Evolutionary conservation across 495 filamentous ascomycete species (phyloP).

Genomic region (Aspergillus baeticus): DNA sequence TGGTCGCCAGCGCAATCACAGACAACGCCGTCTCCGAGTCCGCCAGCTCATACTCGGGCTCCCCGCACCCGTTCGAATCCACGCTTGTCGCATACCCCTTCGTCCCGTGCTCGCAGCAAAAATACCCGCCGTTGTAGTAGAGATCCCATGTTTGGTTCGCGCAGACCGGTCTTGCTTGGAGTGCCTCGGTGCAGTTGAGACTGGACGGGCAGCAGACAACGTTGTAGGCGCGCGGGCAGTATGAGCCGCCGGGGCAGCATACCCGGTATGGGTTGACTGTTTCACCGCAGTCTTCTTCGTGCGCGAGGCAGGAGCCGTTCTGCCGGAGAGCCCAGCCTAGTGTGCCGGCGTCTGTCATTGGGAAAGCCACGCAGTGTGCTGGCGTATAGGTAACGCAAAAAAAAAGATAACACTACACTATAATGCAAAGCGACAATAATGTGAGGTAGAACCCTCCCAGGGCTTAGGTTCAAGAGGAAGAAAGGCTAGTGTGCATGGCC

Average conservation of each 20-base stretch:
- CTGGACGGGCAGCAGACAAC: conserved; percentile 7
- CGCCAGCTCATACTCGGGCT: conserved; percentile 1
- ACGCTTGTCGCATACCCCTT: background rate
- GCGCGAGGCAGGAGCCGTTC: conserved; percentile 8
- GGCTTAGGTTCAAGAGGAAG: too few relatives aligned
- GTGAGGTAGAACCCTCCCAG: too few relatives aligned
- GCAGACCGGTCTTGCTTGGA: conserved; percentile 1
- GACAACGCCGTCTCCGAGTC: background rate
- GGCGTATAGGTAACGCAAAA: too few relatives aligned
- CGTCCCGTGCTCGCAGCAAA: conserved; percentile 5
- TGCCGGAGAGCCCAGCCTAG: conserved; percentile 5
- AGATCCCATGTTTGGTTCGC: conserved; percentile 15
- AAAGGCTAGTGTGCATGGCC: too few relatives aligned
- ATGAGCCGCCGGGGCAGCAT: conserved; percentile 5
- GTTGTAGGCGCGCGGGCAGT: conserved; percentile 9
- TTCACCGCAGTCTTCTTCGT: conserved; percentile 8
- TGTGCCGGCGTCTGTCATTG: background rate
- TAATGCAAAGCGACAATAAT: too few relatives aligned
- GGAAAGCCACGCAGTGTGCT: too few relatives aligned
- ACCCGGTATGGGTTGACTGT: conserved; percentile 1
- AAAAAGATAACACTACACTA: too few relatives aligned
- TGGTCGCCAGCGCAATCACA: background rate
- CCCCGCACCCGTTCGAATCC: conserved; percentile 1
- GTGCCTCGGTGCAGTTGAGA: background rate
- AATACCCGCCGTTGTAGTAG: conserved; percentile 9